Evolutionary conservation across 1,139 yeast species (phyloP), one percentile per base, ranked within the genome.

Genomic region (Hyphopichia pseudoburtonii): DNA sequence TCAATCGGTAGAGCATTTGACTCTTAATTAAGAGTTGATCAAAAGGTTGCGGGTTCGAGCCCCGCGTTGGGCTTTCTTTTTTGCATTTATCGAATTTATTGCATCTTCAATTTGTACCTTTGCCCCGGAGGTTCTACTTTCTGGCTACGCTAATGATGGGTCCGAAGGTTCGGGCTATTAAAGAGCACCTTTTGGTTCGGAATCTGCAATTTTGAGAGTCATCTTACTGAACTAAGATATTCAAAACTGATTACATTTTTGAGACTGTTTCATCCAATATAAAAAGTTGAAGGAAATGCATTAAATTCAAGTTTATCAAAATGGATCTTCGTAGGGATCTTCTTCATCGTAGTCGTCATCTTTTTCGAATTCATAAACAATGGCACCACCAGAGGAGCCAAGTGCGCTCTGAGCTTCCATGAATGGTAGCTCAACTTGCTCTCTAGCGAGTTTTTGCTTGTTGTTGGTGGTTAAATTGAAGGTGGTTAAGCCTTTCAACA

Each of bases 271-370:
- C n/a, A n/a, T n/a, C n/a, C n/a, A n/a, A n/a, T n/a, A n/a, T n/a
- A n/a, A n/a, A n/a, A n/a, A n/a, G n/a, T n/a, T n/a, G n/a, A n/a
- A n/a, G n/a, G n/a, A 21, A 21, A 7, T 21, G 23, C 10, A 10
- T 21, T 21, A 21, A 21, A 21, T 21, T 21, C 23, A 10, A 7
- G 23, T 21, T 21, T 21, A 24, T 31, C 57, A 89, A 52, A 89
- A 90, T 4, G 97, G 97, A 54, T 92, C 97, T 56, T 92, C 98
- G 51, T 83, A 90, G 0, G 97, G 97, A 59, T 92, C 98, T 48
- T 92, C 97, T 59, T 92, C 97, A 55, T 92, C 97, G 50, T 89
- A 90, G 56, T 90, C 97, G 57, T 90, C 84, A 47, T 79, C 84
- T 50, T 78, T 78, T 51, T 86, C 95, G 55, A 81, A 90, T 55